These are phyloP conservation scores for Candida sanyaensis DNA, from an alignment of 1,139 yeast species.

Conservation along the genomic window DNA sequence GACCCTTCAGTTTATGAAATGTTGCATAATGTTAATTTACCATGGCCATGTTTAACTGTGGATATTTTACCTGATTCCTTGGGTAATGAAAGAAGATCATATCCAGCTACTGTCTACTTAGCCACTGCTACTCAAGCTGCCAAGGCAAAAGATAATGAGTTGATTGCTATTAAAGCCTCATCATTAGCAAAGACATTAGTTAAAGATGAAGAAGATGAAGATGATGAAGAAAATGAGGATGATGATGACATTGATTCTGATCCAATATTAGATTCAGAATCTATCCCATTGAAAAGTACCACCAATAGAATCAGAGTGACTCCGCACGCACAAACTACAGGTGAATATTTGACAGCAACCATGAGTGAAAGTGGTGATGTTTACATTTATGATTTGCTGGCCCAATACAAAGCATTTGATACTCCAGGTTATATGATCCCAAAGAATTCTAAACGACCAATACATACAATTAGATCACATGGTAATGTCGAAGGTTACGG, in stretches of 20 bases:
- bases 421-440: constrained; percentile 85
- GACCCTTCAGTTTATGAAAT: constrained; percentile 95
- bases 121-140: constrained; percentile 96
- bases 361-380: constrained; percentile 93
- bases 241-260: constrained; percentile 68
- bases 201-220: constrained; percentile 73
- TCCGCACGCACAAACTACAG: constrained; percentile 74
- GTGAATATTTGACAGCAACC: constrained; percentile 85
- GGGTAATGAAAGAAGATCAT: constrained; percentile 86
- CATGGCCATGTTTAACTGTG: constrained; percentile 96
- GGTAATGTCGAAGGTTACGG: constrained; percentile 99
- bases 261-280: constrained; percentile 85
- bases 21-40: constrained; percentile 90
- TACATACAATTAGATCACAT: constrained; percentile 82
- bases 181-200: constrained; percentile 83
- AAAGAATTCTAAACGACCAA: constrained; percentile 74
- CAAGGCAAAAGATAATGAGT: constrained; percentile 82
- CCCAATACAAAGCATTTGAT: constrained; percentile 83
- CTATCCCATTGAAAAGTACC: constrained; percentile 74
- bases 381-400: constrained; percentile 70
- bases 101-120: constrained; percentile 84
- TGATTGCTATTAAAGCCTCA: constrained; percentile 80
- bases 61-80: constrained; percentile 85
- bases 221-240: constrained; percentile 66
- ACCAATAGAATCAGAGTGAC: constrained; percentile 88